Conservation (phyloP, 805 yeast genomes). For the Candida stauntonica region DNA sequence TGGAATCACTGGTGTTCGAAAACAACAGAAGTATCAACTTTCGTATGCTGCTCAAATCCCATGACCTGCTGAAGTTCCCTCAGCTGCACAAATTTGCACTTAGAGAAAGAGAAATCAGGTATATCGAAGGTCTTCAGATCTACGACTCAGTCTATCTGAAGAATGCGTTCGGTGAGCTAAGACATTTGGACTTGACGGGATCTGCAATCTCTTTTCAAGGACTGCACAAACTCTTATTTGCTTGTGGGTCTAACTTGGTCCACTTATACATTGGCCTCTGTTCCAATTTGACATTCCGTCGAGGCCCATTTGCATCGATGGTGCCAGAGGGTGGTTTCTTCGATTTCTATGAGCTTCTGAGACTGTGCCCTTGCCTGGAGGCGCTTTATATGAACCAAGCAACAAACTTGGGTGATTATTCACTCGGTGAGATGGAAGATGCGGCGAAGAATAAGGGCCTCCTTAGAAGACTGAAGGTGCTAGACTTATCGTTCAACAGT, state of each 20-base stretch:
- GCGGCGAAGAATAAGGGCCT: constrained; percentile 8
- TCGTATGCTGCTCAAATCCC: constrained; percentile 15
- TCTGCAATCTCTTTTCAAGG: constrained; percentile 24
- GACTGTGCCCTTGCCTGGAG: constrained; percentile 16
- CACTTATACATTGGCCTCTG: constrained; percentile 23
- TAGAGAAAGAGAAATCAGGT: constrained; percentile 18
- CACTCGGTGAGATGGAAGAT: constrained; percentile 14
- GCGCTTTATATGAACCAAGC: constrained; percentile 23
- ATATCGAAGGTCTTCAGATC: constrained; percentile 14
- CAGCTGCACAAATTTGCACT: constrained; percentile 15
- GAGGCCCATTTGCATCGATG: constrained; percentile 12
- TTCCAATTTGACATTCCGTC: constrained; percentile 19
- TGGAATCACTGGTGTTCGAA: constrained; percentile 21
- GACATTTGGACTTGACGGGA: constrained; percentile 21
- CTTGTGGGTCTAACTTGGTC: constrained; percentile 12
- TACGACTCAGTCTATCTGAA: constrained; percentile 12
- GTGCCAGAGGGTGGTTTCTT: constrained; percentile 16
- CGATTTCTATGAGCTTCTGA: constrained; percentile 19
- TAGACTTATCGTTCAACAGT: constrained; percentile 25
- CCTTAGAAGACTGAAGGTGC: constrained; percentile 5
- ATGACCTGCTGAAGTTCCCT: constrained; percentile 17
- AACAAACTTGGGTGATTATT: constrained; percentile 22
- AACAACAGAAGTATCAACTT: constrained; percentile 20
- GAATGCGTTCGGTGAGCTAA: constrained; percentile 15
- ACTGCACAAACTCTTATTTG: constrained; percentile 12